Evolutionary conservation across 1,139 yeast species (phyloP), one percentile per base, ranked within the genome.

Genomic region (Debaryomyces robertsiae): DNA sequence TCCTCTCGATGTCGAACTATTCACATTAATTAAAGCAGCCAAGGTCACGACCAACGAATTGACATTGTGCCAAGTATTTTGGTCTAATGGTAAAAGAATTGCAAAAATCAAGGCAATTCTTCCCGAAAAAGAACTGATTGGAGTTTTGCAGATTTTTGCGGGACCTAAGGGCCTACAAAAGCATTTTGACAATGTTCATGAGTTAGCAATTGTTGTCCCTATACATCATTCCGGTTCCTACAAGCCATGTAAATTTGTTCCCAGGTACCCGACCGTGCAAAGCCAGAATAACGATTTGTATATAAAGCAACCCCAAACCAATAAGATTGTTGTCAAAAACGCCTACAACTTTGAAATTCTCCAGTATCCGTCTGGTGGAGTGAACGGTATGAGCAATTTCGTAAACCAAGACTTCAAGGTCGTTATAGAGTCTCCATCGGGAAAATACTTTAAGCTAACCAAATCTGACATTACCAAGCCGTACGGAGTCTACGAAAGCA

Each of bases 341-440:
- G 73, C 80, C 10, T 87, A 87, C 52, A 75, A 69, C 42, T 89
- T 90, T 58, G 77, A 74, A 45, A 60, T 89, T 15, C 61, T 72
- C 24, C 89, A 82, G 53, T 80, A 79, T 53, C 91, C 93, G 4
- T 73, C 84, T 3, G 65, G 62, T 45, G 87, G 86, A 1, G 52
- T 80, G 32, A 68, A 53, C 41, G 52, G 56, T 36, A 61, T 63
- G 4, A 69, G 51, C 52, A 78, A 56, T 41, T 57, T 52, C 53
- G 70, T 47, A 55, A 74, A 47, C 63, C 74, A 44, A 39, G 79
- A 53, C 60, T 77, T 67, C 52, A 81, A 81, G 46, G 56, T 89
- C 40, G 91, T 87, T 2, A 64, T 91, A 18, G 93, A 87, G 57
- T 77, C 93, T 0, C 97, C 98, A 1, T 79, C 88, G 1, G 96